Evolutionary conservation across 108 stramenopile genomes (phyloP), one percentile per base, ranked within the genome.

Genomic region (Cyclostephanos invisitatus): DNA sequence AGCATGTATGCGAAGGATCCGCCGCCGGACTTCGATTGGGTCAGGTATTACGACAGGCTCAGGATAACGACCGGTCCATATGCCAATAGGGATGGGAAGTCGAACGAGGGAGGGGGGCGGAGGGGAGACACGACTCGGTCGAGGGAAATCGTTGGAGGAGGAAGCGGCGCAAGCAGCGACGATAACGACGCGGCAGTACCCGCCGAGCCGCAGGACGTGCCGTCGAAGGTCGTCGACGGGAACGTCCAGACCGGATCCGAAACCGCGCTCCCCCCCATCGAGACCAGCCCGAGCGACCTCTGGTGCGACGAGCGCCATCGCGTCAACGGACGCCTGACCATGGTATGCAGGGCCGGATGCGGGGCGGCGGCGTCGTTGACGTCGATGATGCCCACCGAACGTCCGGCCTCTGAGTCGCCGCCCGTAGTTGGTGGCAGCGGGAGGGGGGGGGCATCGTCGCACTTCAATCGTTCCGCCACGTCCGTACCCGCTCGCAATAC

Each of bases 1-100:
- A 73, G 79, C 46, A 51, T 64, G 35, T 80, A 80, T 50, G 78
- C 78, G 8, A 72, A 46, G 36, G 36, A 53, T 74, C 79, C 79
- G 0, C 79, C 79, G 7, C 29, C 64, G 62, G 79, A 61, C 15
- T 80, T 68, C 53, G 79, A 78, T 67, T 72, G 70, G 70, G 70
- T 47, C 20, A 18, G 35, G 2, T 72, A 72, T 62, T 72, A 36
- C 21, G 60, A 61, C 21, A 61, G 17, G 60, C 36, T 61, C 5
- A 36, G 60, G 36, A 4, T 61, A 11, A 61, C 3, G 60, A 61
- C 60, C 56, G 56, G 56, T 3, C 56, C 56, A 0, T 27, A 27
- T 4, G 22, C 56, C 29, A 56, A 21, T 24, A 27, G 55, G 1
- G 55, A 3, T 5, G 55, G 32, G 4, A 32, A 32, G 4, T 32